Evolutionary conservation across 2,329 filamentous ascomycete species (phyloP).

Genomic region (Neonectria magnoliae): DNA sequence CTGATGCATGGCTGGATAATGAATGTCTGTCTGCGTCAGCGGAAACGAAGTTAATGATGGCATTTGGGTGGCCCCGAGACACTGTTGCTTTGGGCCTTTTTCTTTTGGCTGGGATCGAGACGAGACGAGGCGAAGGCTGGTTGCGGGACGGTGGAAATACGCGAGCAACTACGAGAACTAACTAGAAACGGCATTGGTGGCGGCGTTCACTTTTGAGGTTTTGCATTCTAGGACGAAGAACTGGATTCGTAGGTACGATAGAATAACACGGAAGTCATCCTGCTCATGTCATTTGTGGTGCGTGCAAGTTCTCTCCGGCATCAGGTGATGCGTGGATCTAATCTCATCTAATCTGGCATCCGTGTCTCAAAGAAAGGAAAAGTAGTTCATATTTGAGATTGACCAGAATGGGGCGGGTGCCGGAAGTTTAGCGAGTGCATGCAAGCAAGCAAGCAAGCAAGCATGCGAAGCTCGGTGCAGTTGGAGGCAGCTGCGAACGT

Average conservation of each 20-base stretch:
- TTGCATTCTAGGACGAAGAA: neutral
- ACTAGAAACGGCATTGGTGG: neutral
- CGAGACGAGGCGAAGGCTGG: neutral
- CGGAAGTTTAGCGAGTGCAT: slow-evolving; percentile 8
- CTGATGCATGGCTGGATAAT: neutral
- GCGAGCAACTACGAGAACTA: neutral
- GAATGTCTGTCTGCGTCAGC: neutral
- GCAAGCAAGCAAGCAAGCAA: slow-evolving; percentile 1
- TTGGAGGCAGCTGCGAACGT: slow-evolving; percentile 25
- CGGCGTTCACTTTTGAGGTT: neutral
- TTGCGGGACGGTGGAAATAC: neutral
- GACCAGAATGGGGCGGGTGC: slow-evolving; percentile 6
- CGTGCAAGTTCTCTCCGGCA: neutral
- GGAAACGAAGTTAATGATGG: neutral
- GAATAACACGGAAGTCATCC: neutral
- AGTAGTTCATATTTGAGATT: neutral
- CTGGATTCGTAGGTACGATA: neutral
- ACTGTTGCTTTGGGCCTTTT: neutral
- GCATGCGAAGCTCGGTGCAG: slow-evolving; percentile 14
- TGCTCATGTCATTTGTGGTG: neutral
- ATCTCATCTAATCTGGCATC: slow-evolving; percentile 9
- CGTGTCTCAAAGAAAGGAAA: neutral
- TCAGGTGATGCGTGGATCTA: neutral
- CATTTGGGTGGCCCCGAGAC: neutral
- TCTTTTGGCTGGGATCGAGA: neutral